phyloP scores from a whole-genome alignment of 352 stramenopile species.

The Phytophthora constricta region DNA sequence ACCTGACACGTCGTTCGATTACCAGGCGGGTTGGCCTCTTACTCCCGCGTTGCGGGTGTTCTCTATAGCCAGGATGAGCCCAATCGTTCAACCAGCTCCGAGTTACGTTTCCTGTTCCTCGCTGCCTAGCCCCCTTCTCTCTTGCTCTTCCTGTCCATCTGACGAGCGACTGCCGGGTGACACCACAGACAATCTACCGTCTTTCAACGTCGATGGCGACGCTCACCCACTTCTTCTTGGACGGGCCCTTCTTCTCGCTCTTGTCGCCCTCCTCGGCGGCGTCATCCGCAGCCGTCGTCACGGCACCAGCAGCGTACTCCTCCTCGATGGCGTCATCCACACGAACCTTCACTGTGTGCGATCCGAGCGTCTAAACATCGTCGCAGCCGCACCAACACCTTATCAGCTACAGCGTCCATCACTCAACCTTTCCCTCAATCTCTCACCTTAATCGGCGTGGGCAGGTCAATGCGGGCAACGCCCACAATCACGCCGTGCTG shows the following conservation, averaged over 20 bases:
- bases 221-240: constrained; percentile 83
- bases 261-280: constrained; percentile 33
- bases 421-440: neutral
- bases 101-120: neutral
- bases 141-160: constrained; percentile 17
- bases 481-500: constrained; percentile 84
- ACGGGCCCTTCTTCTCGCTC: constrained; percentile 52
- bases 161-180: constrained; percentile 7
- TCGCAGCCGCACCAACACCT: too few relatives aligned
- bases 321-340: constrained; percentile 82
- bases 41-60: constrained; percentile 12
- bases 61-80: constrained; percentile 23
- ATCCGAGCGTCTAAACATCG: constrained; percentile 70
- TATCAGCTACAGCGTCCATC: neutral
- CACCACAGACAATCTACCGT: constrained; percentile 54
- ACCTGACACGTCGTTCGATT: constrained; percentile 21
- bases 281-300: constrained; percentile 21
- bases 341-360: constrained; percentile 83
- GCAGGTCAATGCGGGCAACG: constrained; percentile 76
- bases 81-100: neutral
- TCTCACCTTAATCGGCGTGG: constrained; percentile 73
- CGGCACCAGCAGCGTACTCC: constrained; percentile 58
- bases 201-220: constrained; percentile 64
- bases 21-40: neutral
- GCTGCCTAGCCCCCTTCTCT: neutral